Evolutionary conservation across 441 rosid genomes (phyloP), one percentile per base, ranked within the genome.

Genomic region (Theobroma grandiflorum): DNA sequence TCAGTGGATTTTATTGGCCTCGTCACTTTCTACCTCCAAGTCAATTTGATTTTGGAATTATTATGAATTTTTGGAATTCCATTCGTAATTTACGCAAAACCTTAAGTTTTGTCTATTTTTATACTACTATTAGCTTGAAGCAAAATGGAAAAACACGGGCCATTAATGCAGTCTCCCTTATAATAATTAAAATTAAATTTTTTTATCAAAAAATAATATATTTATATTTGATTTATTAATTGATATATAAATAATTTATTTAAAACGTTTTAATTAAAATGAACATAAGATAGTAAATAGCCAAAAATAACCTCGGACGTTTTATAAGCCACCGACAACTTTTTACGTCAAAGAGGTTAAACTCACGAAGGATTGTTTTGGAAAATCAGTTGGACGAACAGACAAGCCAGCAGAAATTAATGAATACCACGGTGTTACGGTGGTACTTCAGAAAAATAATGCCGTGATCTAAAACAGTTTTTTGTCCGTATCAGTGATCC

Each of bases 281-380:
- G 20, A 61, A 35, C 14, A 26, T 3, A 63, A 14, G 26, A 20
- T 52, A 20, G 1, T 26, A 20, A 79, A 85, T 68, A 16, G 82
- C 77, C 87, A 45, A 71, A 80, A 80, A n/a, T 80, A 80, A n/a
- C 82, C 81, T 65, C 52, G 0, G 4, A 1, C 1, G 18, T 2
- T 61, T 18, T 2, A 4, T 2, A 0, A 2, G 71, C 67, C 86
- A 83, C 84, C 88, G 84, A 83, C 88, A 79, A 22, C 31, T 26
- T 47, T 61, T 43, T 38, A 8, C 26, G 52, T 22, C 50, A n/a
- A 59, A 22, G 47, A 11, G 4, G n/a, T 0, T 35, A 52, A 16
- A 0, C 6, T n/a, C 10, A 4, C 0, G 0, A 0, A 78, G 62
- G 86, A 83, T n/a, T 76, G 73, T 42, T 55, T 69, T 64, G 85